Conservation (phyloP, 306 rosid genomes). For the Elaeagnus macrophylla region DNA sequence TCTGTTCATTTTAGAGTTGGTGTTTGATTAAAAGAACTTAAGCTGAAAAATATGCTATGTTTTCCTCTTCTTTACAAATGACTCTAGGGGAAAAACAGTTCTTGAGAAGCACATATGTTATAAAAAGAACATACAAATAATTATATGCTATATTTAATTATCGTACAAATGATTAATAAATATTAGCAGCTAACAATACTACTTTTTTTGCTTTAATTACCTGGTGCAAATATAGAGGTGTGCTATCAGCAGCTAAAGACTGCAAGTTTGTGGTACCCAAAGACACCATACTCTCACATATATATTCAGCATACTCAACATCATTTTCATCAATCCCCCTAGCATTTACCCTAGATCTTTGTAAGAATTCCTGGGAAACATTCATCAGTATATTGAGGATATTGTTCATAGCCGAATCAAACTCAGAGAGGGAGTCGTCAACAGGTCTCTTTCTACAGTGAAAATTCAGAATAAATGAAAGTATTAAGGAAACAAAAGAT, state of each 20-base stretch:
- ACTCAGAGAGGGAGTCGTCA: constrained; percentile 59
- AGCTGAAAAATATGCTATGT: too few species aligned
- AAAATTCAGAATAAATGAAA: constrained; percentile 18
- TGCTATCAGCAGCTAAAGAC: constrained; percentile 61
- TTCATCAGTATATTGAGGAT: constrained; percentile 73
- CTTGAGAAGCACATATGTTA: too few species aligned
- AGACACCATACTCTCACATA: constrained; percentile 86
- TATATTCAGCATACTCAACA: constrained; percentile 63
- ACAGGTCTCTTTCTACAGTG: constrained; percentile 68
- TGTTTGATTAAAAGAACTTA: too few species aligned
- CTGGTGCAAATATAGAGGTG: constrained; percentile 64
- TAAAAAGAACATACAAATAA: too few species aligned
- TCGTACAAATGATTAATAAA: too few species aligned
- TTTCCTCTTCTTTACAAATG: too few species aligned
- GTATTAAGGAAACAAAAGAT: constrained; percentile 1
- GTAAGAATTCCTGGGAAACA: constrained; percentile 58
- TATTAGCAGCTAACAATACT: background rate
- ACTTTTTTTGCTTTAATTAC: constrained; percentile 26
- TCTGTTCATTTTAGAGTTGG: too few species aligned
- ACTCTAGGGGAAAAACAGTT: too few species aligned
- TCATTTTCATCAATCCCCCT: constrained; percentile 60
- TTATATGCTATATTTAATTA: too few species aligned
- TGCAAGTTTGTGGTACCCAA: constrained; percentile 79
- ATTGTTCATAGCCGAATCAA: constrained; percentile 63
- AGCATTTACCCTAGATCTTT: constrained; percentile 40